These are phyloP conservation scores for Acrocalymma vagum DNA, from an alignment of 2,329 filamentous ascomycete species.

Conservation along the genomic window DNA sequence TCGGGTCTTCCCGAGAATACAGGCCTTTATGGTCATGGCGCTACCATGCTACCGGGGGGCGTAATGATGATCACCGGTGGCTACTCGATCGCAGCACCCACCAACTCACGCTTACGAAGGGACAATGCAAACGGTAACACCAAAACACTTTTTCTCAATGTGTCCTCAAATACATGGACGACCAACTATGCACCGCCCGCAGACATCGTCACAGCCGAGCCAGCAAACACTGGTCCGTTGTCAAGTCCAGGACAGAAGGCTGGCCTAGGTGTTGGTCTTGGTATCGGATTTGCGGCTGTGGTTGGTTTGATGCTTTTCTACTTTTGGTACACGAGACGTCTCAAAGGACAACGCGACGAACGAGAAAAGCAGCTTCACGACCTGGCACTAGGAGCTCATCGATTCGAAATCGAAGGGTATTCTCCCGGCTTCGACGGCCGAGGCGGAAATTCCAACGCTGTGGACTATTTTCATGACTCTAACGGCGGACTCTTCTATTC, in stretches of 20 bases:
- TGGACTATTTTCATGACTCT: conserved; percentile 38
- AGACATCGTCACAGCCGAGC: conserved; percentile 14
- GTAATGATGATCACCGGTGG: conserved; percentile 70
- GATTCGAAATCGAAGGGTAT: conserved; percentile 51
- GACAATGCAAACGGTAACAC: conserved; percentile 49
- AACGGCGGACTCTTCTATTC: conserved; percentile 39
- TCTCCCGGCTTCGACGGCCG: conserved; percentile 43
- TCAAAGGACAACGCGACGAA: conserved; percentile 49
- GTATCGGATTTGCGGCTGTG: conserved; percentile 53
- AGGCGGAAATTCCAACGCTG: conserved; percentile 50
- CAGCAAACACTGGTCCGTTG: conserved; percentile 40
- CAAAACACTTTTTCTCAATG: conserved; percentile 67
- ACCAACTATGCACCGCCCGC: conserved; percentile 63
- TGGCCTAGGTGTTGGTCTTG: conserved; percentile 55
- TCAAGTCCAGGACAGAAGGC: conserved; percentile 56
- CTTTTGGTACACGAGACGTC: conserved; percentile 55
- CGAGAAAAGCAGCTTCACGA: conserved; percentile 65
- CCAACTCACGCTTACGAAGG: conserved; percentile 46
- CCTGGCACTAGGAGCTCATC: conserved; percentile 60
- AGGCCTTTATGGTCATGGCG: conserved; percentile 69
- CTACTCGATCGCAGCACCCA: conserved; percentile 59
- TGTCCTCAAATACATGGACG: conserved; percentile 67
- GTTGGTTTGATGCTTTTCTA: conserved; percentile 53
- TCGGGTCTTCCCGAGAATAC: conserved; percentile 51
- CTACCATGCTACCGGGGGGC: conserved; percentile 67